These are phyloP conservation scores for Venturiaceae sp. DNA, from an alignment of 2,329 filamentous ascomycete genomes.

Conservation along the genomic window DNA sequence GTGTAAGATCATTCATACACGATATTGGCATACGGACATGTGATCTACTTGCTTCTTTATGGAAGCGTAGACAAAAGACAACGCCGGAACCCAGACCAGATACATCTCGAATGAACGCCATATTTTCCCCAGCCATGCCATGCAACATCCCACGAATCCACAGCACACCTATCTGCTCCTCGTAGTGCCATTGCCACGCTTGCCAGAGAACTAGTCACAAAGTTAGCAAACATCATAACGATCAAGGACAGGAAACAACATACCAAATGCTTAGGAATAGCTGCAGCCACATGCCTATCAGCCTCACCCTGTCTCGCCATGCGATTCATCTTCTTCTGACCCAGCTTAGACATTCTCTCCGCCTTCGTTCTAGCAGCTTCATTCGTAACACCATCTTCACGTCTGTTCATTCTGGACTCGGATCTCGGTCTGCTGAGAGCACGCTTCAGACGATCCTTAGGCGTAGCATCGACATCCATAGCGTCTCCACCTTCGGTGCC, in stretches of 20 bases:
- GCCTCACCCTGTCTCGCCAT: slow-evolving; percentile 96
- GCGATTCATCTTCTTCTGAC: slow-evolving; percentile 97
- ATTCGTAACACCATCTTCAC: slow-evolving; percentile 67
- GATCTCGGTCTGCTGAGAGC: slow-evolving; percentile 64
- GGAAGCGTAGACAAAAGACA: background rate
- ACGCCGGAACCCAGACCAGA: background rate
- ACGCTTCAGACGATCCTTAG: slow-evolving; percentile 27
- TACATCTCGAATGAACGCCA: background rate
- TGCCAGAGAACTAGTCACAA: slow-evolving; percentile 61
- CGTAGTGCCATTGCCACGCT: slow-evolving; percentile 89
- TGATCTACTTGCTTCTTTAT: background rate
- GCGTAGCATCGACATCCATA: slow-evolving; percentile 57
- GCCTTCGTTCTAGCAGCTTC: slow-evolving; percentile 62
- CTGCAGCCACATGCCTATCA: slow-evolving; percentile 77
- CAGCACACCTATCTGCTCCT: slow-evolving; percentile 34
- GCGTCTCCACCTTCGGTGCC: slow-evolving; percentile 56
- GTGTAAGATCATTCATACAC: too few relatives aligned
- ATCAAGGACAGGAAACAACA: slow-evolving; percentile 25
- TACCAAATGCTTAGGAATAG: slow-evolving; percentile 86
- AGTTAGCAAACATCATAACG: slow-evolving; percentile 22
- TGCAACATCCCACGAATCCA: background rate
- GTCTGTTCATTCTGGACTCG: slow-evolving; percentile 51
- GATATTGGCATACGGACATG: too few relatives aligned
- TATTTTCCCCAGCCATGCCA: background rate
- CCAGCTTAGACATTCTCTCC: slow-evolving; percentile 76